Evolutionary conservation across 345 rosid species (phyloP).

Genomic region (Salix viminalis): DNA sequence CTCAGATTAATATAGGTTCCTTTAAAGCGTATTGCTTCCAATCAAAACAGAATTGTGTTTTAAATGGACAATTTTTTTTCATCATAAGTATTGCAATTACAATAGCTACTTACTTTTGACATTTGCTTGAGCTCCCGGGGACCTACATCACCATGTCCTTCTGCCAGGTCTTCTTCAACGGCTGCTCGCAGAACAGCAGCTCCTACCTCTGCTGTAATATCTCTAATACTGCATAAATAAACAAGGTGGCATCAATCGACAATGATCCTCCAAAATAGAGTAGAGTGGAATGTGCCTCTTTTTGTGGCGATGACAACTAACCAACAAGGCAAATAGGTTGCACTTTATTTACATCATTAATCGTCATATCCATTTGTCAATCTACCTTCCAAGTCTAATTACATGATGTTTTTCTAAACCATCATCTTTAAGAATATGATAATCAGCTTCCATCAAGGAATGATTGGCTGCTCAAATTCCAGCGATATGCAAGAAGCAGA

Average conservation of each 20-base stretch:
- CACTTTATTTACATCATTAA: neutral
- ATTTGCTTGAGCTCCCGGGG: conserved; percentile 65
- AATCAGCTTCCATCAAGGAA: neutral
- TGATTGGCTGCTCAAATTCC: neutral
- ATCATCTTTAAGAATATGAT: neutral
- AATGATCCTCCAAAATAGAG: neutral
- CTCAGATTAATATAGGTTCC: neutral
- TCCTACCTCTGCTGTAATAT: conserved; percentile 88
- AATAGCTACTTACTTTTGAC: conserved; percentile 60
- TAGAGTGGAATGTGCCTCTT: neutral
- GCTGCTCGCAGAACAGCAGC: conserved; percentile 92
- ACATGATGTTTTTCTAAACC: neutral
- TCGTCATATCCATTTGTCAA: neutral
- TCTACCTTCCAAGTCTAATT: neutral
- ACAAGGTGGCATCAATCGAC: neutral
- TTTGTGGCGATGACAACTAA: neutral
- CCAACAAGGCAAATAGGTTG: neutral
- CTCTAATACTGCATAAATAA: conserved; percentile 64
- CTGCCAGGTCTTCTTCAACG: conserved; percentile 69
- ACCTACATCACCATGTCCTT: conserved; percentile 73
- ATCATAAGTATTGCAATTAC: neutral
- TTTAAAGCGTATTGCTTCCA: neutral
- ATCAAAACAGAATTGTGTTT: neutral
- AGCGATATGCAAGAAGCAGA: neutral
- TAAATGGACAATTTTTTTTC: neutral